Conservation (phyloP, 345 rosid genomes). For the Abelmoschus esculentus region DNA sequence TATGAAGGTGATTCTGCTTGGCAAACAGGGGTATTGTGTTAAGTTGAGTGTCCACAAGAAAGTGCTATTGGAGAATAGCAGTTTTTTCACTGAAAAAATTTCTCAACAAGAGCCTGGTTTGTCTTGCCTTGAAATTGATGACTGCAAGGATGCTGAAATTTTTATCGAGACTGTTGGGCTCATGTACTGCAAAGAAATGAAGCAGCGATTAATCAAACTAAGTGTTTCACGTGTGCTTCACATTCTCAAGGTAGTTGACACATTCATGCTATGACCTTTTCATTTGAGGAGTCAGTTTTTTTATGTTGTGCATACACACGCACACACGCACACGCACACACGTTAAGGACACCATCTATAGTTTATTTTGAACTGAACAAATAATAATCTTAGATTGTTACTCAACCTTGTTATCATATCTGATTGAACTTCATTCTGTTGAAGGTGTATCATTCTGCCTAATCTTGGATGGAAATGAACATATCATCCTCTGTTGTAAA, state of each 20-base stretch:
- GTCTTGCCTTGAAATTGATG: conserved; percentile 70
- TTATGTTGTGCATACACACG: neutral
- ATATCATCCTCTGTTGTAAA: neutral
- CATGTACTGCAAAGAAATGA: conserved; percentile 95
- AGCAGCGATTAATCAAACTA: conserved; percentile 81
- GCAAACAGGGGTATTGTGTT: conserved; percentile 92
- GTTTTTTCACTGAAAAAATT: conserved; percentile 62
- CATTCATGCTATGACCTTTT: neutral
- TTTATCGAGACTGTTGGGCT: conserved; percentile 88
- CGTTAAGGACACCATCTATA: neutral
- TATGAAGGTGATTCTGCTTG: conserved; percentile 69
- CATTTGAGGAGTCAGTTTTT: neutral
- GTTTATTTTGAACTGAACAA: neutral
- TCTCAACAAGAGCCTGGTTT: conserved; percentile 42
- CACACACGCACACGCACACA: too few species aligned
- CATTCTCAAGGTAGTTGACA: conserved; percentile 66
- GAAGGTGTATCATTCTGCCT: neutral
- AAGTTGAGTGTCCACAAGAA: conserved; percentile 80
- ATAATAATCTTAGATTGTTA: neutral
- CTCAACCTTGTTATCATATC: neutral
- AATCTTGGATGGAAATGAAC: neutral
- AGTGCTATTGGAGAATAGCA: conserved; percentile 61
- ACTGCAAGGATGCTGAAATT: conserved; percentile 81
- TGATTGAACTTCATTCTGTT: neutral
- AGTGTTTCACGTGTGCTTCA: conserved; percentile 77